A percentile compares a stretch with the other conserved stretches of the same genome.
These are phyloP conservation scores for Beauveria sp. DNA, from an alignment of 2,329 filamentous ascomycete genomes.

Conservation along the genomic window DNA sequence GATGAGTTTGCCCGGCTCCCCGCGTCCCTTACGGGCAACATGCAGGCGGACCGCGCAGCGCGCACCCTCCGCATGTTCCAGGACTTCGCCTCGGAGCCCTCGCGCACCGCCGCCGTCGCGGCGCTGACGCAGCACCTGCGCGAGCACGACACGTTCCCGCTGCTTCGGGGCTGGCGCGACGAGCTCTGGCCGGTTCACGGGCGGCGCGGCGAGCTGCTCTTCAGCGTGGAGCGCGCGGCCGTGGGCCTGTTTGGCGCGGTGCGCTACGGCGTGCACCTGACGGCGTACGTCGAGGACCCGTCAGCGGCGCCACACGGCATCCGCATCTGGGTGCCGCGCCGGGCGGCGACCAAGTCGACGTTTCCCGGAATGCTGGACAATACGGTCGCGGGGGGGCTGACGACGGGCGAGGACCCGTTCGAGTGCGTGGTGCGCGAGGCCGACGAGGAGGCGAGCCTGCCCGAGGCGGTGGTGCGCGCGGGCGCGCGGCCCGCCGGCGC, in stretches of 20 bases:
- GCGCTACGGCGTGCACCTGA: constrained; percentile 77
- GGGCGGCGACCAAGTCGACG: constrained; percentile 71
- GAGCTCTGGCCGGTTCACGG: constrained; percentile 76
- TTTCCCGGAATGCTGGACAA: constrained; percentile 94
- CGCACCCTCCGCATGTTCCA: constrained; percentile 59
- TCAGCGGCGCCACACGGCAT: constrained; percentile 42
- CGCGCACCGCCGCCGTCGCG: constrained; percentile 51
- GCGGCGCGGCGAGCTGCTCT: constrained; percentile 53
- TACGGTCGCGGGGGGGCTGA: constrained; percentile 74
- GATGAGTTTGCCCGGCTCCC: constrained; percentile 41
- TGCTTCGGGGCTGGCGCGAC: constrained; percentile 72
- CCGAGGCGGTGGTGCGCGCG: constrained; percentile 58
- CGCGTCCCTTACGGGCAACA: constrained; percentile 46
- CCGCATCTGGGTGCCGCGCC: constrained; percentile 76
- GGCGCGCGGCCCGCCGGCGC: constrained; percentile 55
- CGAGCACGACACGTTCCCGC: constrained; percentile 60
- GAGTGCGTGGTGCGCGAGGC: constrained; percentile 81
- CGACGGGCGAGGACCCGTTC: constrained; percentile 70
- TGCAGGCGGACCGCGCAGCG: constrained; percentile 51
- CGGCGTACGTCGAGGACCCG: constrained; percentile 52
- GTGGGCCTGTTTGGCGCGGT: constrained; percentile 67
- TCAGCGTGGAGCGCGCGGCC: constrained; percentile 71
- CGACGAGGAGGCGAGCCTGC: constrained; percentile 79
- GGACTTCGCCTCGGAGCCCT: constrained; percentile 46
- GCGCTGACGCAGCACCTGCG: constrained; percentile 61